Base-by-base conservation (phyloP, 345 rosid species). In the Aquilaria yunnanensis region DNA sequence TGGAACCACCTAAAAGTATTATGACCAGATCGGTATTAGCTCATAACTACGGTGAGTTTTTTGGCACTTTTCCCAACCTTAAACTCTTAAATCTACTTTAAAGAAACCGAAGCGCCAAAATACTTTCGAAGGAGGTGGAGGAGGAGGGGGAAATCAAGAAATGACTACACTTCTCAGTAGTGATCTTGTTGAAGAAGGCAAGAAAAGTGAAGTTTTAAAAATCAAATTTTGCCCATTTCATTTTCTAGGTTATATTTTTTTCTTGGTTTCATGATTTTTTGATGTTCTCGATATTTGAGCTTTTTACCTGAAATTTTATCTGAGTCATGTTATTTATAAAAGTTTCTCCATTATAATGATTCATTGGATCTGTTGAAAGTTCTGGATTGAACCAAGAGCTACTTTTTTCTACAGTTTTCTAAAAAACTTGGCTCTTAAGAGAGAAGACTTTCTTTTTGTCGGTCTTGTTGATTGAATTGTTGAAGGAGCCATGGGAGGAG, bases 401-500 rank as follows among this genome's bases (percentile, higher is more conserved):
- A 51, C 51, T 37, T 11, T 63, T 54, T 10, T 47, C 43, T 14
- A 30, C 13, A 16, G 4, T 50, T 12, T 16, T 66, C 43, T 64
- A 68, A 5, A 0, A 3, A n/a, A 11, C 23, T 3, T 52, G 56
- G 56, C 2, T 52, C 23, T n/a, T n/a, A n/a, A 31, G 23, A 23
- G 23, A 23, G 23, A 23, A 23, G 23, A 23, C 23, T 23, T 52
- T 52, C 56, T n/a, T 14, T 52, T 52, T 31, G 23, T 33, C 32
- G 32, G 2, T 29, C 23, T 23, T 23, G 23, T 23, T 23, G 23
- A 23, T 23, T 41, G 56, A 74, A 58, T 51, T 13, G 51, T 32
- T 5, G 32, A 45, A 30, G 54, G 12, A 54, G 11, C 32, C 75
- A 92, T 89, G 95, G 74, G 60, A 45, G 86, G 84, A 50, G 79